Conservation (phyloP, 306 rosid genomes). For the Alnus glutinosa region DNA sequence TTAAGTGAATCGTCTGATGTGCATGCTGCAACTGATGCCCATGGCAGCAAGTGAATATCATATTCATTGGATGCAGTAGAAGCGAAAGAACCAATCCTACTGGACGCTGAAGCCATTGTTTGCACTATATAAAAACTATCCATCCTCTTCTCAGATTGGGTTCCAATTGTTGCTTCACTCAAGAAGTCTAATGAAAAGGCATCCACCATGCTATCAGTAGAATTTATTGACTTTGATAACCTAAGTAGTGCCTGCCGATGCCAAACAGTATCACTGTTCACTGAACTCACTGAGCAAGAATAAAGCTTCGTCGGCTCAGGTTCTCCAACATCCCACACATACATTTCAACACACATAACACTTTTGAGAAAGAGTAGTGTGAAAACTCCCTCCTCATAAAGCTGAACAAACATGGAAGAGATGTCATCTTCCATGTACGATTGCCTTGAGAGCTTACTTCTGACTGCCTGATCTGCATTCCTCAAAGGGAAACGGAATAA, state of each 20-base stretch:
- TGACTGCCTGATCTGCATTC: conserved; percentile 67
- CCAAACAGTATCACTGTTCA: conserved; percentile 53
- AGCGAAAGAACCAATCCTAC: conserved; percentile 89
- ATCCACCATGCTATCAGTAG: conserved; percentile 57
- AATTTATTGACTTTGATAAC: conserved; percentile 57
- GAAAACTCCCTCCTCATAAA: conserved; percentile 84
- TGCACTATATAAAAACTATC: conserved; percentile 84
- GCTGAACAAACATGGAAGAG: conserved; percentile 84
- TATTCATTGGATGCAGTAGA: conserved; percentile 84
- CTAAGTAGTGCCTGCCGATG: conserved; percentile 85
- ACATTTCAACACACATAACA: conserved; percentile 73
- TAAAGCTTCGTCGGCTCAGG: conserved; percentile 67
- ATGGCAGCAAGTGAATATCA: conserved; percentile 94
- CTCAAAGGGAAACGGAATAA: conserved; percentile 93
- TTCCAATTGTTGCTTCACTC: conserved; percentile 61
- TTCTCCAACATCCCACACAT: conserved; percentile 73
- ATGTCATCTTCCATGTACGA: conserved; percentile 75
- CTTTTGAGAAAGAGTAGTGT: conserved; percentile 83
- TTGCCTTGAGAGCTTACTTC: conserved; percentile 93
- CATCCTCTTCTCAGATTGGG: conserved; percentile 53
- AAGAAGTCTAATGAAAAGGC: conserved; percentile 64
- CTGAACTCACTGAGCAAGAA: conserved; percentile 75
- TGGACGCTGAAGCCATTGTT: conserved; percentile 76
- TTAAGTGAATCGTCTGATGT: conserved; percentile 59
- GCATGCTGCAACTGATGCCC: conserved; percentile 97